Evolutionary conservation across 768 basidiomycete species (phyloP), one percentile per base, ranked within the genome.

Genomic region (Lactarius vividus): DNA sequence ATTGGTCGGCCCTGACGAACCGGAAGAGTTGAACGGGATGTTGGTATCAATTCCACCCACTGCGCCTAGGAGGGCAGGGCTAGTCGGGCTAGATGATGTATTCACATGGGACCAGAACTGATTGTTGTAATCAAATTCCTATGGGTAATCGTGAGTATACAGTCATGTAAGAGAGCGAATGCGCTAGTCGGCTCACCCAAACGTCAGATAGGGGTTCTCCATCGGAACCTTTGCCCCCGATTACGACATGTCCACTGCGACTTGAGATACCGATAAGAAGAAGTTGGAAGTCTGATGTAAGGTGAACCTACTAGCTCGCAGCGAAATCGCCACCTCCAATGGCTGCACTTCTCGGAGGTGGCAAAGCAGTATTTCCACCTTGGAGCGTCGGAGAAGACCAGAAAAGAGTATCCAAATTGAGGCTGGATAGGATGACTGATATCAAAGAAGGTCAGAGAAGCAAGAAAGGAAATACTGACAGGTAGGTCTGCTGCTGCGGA

Each of bases 101-200:
- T 67, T 69, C 39, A 92, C 84, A 71, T 83, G 70, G 0, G 87
- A 81, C 92, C 92, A 94, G 73, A 93, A 93, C 64, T 91, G 79
- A 71, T 86, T 87, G 64, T 74, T 82, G 71, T 86, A 92, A 75
- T 91, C 88, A 71, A 81, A 94, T 76, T 91, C 90, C 90, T 92
- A 71, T n/a, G 57, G 44, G 53, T 39, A 6, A 40, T 73, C 35
- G 29, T 62, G 46, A 63, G 49, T 28, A 52, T 16, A 26, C 39
- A 13, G 74, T 66, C 28, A 63, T 35, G 57, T 31, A 54, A 61
- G 39, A 61, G 37, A 64, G 60, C 59, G 52, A 61, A n/a, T 33
- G 53, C 54, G n/a, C 37, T 37, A 63, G 42, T 62, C 31, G 15
- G 52, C 74, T 70, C 74, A 92, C 92, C 91, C 91, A 93, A 64